These are phyloP conservation scores for Cordyceps cateniannulata DNA, from an alignment of 2,329 filamentous ascomycete species.

Conservation along the genomic window DNA sequence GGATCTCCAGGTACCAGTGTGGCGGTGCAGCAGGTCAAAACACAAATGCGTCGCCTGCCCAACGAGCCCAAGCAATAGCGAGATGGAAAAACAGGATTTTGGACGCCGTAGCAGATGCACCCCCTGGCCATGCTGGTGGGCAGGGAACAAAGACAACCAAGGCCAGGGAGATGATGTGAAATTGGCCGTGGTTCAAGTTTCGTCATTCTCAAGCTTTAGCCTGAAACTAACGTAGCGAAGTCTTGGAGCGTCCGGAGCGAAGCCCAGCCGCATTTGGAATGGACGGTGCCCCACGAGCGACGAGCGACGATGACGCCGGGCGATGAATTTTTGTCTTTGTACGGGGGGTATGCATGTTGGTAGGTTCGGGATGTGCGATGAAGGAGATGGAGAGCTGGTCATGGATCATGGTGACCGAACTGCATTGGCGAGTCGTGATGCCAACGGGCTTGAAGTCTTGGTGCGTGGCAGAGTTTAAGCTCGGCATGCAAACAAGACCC, in stretches of 20 bases:
- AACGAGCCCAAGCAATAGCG: not conserved
- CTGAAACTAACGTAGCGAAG: slow-evolving; percentile 12
- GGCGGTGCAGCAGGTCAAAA: slow-evolving; percentile 2
- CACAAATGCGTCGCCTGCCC: slow-evolving; percentile 3
- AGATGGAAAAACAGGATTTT: slow-evolving; percentile 1
- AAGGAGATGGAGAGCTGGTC: not conserved
- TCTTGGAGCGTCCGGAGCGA: slow-evolving; percentile 10
- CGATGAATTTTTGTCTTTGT: not conserved
- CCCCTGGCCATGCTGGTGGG: not conserved
- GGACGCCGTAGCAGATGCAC: not conserved
- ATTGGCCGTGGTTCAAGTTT: slow-evolving; percentile 10
- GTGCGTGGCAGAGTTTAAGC: not conserved
- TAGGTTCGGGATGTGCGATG: not conserved
- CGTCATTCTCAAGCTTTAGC: slow-evolving; percentile 14
- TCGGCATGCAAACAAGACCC: not conserved
- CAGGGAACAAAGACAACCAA: not conserved
- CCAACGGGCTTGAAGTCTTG: too few species aligned
- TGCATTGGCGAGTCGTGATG: not conserved
- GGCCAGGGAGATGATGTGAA: slow-evolving; percentile 11
- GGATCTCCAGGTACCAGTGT: slow-evolving; percentile 1
- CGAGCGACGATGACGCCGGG: not conserved
- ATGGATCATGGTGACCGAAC: not conserved
- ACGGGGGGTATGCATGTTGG: not conserved
- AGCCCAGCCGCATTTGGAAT: slow-evolving; percentile 18
- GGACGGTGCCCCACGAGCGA: not conserved